Conservation (phyloP, 176 grass and related monocot species). For the Carex cristatella region DNA sequence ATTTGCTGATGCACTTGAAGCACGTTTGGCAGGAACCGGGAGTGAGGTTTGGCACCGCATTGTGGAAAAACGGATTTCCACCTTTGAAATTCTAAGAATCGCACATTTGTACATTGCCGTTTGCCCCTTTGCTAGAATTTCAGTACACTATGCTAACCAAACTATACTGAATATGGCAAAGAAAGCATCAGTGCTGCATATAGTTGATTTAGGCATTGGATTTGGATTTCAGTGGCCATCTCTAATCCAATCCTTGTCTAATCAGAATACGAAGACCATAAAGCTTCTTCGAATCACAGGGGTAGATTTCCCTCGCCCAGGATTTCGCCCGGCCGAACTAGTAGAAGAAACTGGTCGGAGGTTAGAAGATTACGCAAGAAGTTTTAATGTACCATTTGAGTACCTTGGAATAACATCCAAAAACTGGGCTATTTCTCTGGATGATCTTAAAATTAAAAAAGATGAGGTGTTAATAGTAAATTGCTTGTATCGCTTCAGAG, state of each 20-base stretch:
- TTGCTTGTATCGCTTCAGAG: background rate
- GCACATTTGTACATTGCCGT: conserved; percentile 15
- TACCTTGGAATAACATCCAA: conserved; percentile 44
- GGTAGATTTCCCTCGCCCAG: conserved; percentile 43
- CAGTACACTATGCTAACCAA: conserved; percentile 42
- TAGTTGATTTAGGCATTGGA: conserved; percentile 66
- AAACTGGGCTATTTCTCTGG: conserved; percentile 28
- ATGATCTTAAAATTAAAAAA: background rate
- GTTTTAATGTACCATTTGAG: conserved; percentile 53
- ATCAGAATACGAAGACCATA: conserved; percentile 21
- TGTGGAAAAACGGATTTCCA: conserved; percentile 11
- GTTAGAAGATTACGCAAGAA: conserved; percentile 49
- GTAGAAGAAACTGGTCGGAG: conserved; percentile 28
- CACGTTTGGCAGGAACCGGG: conserved; percentile 46
- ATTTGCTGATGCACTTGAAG: conserved; percentile 46
- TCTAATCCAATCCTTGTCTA: conserved; percentile 42
- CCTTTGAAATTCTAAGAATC: conserved; percentile 22
- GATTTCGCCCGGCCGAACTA: conserved; percentile 37
- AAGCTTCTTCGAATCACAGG: conserved; percentile 63
- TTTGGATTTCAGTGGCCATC: conserved; percentile 73
- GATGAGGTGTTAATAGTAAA: background rate
- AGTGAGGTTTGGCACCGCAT: conserved; percentile 37
- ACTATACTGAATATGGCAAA: conserved; percentile 39
- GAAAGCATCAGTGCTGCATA: conserved; percentile 41
- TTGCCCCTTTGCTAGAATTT: conserved; percentile 38